Conservation (phyloP, 1,139 yeast genomes). For the Yarrowia galli region DNA sequence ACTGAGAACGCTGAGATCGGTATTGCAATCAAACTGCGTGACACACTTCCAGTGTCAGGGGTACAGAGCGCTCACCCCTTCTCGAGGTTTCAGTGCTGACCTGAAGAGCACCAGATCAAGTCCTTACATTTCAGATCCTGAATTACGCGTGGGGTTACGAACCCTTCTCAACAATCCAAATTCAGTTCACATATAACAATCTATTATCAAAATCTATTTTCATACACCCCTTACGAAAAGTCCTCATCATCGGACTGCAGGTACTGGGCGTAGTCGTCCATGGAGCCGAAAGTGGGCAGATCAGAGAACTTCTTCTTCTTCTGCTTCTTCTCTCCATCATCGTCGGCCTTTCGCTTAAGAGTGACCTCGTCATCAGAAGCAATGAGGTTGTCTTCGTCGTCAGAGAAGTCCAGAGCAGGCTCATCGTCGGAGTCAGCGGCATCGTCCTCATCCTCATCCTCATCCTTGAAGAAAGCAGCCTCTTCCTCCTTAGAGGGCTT, state of each 20-base stretch:
- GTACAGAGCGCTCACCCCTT: too few relatives aligned
- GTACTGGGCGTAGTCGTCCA: slow-evolving; percentile 84
- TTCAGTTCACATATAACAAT: neutral
- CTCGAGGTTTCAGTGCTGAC: too few relatives aligned
- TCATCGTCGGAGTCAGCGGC: slow-evolving; percentile 41
- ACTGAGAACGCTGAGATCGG: too few relatives aligned
- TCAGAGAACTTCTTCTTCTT: slow-evolving; percentile 69
- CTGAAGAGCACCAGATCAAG: too few relatives aligned
- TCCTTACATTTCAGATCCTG: neutral
- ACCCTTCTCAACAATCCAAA: neutral
- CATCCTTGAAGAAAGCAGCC: slow-evolving; percentile 10
- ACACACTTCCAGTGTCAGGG: too few relatives aligned
- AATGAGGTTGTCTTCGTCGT: slow-evolving; percentile 32
- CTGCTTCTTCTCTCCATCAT: slow-evolving; percentile 49
- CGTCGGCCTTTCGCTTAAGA: slow-evolving; percentile 40
- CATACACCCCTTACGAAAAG: slow-evolving; percentile 40
- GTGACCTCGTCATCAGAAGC: slow-evolving; percentile 36
- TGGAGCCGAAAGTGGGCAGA: slow-evolving; percentile 88
- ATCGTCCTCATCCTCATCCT: slow-evolving; percentile 41
- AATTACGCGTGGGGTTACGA: too few relatives aligned
- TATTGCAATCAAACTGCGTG: too few relatives aligned
- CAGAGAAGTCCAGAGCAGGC: slow-evolving; percentile 37
- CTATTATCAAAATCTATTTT: slow-evolving; percentile 1
- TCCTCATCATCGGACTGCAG: slow-evolving; percentile 56
- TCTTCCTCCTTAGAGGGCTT: slow-evolving; percentile 7